A percentile compares a stretch with the other conserved stretches of the same genome.
phyloP scores from a whole-genome alignment of 208 protist genomes.

The Vickermania ingenoplastis region DNA sequence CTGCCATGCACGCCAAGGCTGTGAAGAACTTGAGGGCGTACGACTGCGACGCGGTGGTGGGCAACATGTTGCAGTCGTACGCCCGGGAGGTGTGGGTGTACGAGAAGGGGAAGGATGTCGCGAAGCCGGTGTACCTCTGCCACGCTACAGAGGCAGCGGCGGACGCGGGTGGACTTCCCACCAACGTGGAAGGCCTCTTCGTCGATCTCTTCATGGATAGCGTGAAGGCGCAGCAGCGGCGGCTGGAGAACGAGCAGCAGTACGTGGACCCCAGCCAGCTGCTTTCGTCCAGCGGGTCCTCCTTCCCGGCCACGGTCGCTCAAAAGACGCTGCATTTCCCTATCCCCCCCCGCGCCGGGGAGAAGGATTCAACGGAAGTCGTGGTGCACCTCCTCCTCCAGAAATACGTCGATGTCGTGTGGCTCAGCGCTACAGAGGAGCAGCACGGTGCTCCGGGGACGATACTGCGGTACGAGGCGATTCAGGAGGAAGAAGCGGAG shows the following conservation, averaged over 20 bases:
- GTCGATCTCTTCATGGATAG: slow-evolving; percentile 39
- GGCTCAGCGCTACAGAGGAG: slow-evolving; percentile 65
- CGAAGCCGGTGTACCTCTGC: background rate
- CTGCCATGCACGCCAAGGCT: slow-evolving; percentile 56
- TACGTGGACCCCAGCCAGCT: background rate
- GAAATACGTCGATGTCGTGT: slow-evolving; percentile 52
- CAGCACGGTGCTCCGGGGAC: slow-evolving; percentile 51
- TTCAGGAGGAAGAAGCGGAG: background rate
- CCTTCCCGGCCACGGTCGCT: background rate
- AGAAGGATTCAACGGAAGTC: background rate
- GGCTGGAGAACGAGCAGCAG: background rate
- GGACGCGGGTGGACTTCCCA: slow-evolving; percentile 7
- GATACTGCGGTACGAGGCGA: slow-evolving; percentile 41
- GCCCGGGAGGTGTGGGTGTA: slow-evolving; percentile 68
- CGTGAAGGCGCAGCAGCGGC: background rate
- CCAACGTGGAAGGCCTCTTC: slow-evolving; percentile 9
- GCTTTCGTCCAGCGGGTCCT: background rate
- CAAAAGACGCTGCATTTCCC: background rate
- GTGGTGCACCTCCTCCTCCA: slow-evolving; percentile 49
- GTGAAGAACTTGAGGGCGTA: slow-evolving; percentile 56
- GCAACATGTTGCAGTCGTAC: slow-evolving; percentile 79
- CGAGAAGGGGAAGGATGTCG: slow-evolving; percentile 4
- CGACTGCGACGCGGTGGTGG: slow-evolving; percentile 65
- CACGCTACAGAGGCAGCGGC: slow-evolving; percentile 18
- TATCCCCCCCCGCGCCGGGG: background rate